Conservation (phyloP, 306 rosid genomes). For the Pachyrhizus erosus region DNA sequence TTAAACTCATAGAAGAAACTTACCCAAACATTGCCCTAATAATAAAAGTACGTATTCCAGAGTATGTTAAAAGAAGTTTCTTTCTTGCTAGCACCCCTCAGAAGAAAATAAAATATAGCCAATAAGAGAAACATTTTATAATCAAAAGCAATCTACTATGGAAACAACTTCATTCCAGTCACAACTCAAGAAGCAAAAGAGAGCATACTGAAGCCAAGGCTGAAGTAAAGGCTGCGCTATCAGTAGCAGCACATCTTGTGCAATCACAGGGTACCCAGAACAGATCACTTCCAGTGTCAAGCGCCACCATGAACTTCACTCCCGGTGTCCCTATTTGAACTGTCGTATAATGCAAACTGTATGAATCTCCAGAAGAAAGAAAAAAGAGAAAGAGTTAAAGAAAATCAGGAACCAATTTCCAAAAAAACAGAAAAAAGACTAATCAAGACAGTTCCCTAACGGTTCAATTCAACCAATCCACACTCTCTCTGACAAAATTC, state of each 20-base stretch:
- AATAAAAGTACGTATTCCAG: background rate
- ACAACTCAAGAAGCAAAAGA: constrained; percentile 7
- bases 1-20: too few relatives aligned
- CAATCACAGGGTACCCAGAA: constrained; percentile 99
- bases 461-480: background rate
- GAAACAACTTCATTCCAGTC: background rate
- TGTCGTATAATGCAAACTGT: constrained; percentile 91
- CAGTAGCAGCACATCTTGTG: constrained; percentile 71
- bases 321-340: constrained; percentile 93
- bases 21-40: background rate
- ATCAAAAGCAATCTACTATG: background rate
- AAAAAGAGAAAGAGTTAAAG: constrained; percentile 15
- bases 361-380: constrained; percentile 42
- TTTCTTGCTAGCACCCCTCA: background rate
- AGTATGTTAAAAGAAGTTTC: background rate
- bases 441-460: constrained; percentile 15
- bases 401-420: background rate
- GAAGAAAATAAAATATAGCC: background rate
- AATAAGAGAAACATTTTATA: background rate
- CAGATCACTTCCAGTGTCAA: constrained; percentile 93
- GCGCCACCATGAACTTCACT: constrained; percentile 92
- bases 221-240: constrained; percentile 55
- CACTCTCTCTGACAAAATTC: background rate
- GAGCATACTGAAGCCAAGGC: constrained; percentile 65
- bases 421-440: background rate